Evolutionary conservation across 306 rosid genomes (phyloP).

Genomic region (Cucumis sativus): DNA sequence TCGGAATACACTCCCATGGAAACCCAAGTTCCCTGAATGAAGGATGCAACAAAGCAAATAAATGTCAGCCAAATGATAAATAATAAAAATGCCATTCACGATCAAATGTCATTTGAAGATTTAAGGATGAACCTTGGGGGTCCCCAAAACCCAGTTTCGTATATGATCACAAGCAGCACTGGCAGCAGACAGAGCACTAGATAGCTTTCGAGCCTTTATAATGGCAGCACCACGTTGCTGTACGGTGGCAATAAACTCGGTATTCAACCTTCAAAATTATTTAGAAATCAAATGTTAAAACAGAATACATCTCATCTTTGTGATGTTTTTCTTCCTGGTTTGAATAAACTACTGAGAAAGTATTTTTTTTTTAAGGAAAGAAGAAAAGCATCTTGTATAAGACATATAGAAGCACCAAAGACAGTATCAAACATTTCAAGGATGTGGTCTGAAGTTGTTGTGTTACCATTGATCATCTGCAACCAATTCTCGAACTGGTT

Average conservation of each 20-base stretch:
- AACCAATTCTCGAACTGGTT: slow-evolving; percentile 41
- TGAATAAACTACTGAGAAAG: background rate
- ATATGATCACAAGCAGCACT: slow-evolving; percentile 74
- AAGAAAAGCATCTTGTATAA: background rate
- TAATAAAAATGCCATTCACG: background rate
- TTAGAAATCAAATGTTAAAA: background rate
- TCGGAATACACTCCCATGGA: slow-evolving; percentile 94
- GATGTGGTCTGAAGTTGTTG: background rate
- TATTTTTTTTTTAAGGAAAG: background rate
- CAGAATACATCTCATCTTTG: background rate
- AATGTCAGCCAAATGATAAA: background rate
- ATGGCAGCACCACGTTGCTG: slow-evolving; percentile 63
- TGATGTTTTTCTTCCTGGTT: background rate
- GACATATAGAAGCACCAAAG: background rate
- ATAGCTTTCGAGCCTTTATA: slow-evolving; percentile 45
- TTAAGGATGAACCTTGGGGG: slow-evolving; percentile 40
- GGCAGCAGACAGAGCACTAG: slow-evolving; percentile 60
- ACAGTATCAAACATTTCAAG: background rate
- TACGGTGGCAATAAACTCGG: slow-evolving; percentile 50
- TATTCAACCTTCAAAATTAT: slow-evolving; percentile 41
- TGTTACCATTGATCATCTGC: slow-evolving; percentile 52
- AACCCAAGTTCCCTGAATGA: slow-evolving; percentile 57
- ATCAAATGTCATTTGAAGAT: slow-evolving; percentile 4
- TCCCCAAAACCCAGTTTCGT: slow-evolving; percentile 56
- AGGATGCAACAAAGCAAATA: slow-evolving; percentile 3